Evolutionary conservation across 345 rosid genomes (phyloP), one percentile per base, ranked within the genome.

Genomic region (Salix brachista): DNA sequence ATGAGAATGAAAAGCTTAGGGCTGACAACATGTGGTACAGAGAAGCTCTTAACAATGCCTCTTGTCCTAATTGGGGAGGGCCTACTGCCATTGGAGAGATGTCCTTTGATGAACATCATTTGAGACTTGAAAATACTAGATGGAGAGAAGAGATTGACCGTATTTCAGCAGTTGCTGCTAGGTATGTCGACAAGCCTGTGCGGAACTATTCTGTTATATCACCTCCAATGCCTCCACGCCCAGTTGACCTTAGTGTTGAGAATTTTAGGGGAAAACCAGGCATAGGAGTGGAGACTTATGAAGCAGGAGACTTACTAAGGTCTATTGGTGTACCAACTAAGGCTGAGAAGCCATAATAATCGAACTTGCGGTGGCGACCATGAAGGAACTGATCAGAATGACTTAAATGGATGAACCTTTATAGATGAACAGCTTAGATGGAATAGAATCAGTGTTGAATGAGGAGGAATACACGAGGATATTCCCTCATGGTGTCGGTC

Each of bases 1-100:
- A 82, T 0, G 99, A 93, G 86, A 93, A 96, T 60, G 99, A 96
- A 18, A 93, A 92, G 87, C 95, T 96, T 64, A 78, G 94, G 81
- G 89, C 88, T 14, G 99, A 96, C 52, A 93, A 92, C 81, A 88
- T 90, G 86, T 83, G 97, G 78, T 93, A 85, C 69, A 81, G 97
- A 77, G 99, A 92, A 77, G 98, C 99, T 70, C 90, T 96, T 54
- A 81, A 88, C 84, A 93, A 92, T 79, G 89, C 98, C 70, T 89
- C 97, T 2, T 96, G 99, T 78, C 99, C 98, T 52, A 96, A 86
- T 65, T 96, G 98, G 65, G 98, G 99, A 41, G 98, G 99, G 19
- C 97, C 97, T 3, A 93, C 98, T 0, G 90, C 97, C 28, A 80
- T 96, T 19, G 99, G 98, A 41, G 97, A 96, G 72, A 93, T 93